phyloP scores from a whole-genome alignment of 2,329 filamentous ascomycete genomes.

The Phyllosticta citrichinensis region DNA sequence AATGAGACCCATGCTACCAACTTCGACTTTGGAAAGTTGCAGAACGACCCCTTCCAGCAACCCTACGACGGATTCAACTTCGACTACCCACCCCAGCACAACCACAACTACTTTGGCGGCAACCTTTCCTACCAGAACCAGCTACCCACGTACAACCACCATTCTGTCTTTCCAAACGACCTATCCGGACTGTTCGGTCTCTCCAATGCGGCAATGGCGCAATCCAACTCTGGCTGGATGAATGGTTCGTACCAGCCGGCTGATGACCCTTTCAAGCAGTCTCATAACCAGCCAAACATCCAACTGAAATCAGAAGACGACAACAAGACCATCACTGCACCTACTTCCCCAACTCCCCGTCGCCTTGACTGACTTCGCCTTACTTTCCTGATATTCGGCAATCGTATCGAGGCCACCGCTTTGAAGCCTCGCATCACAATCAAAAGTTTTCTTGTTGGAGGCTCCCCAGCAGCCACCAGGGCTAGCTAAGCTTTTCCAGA shows the following conservation, averaged over 20 bases:
- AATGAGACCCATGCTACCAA: not conserved
- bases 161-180: not conserved
- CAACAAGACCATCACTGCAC: not conserved
- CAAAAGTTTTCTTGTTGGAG: not conserved
- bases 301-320: not conserved
- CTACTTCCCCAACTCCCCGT: not conserved
- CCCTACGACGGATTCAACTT: not conserved
- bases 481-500: not conserved
- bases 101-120: not conserved
- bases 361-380: not conserved
- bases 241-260: not conserved
- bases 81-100: not conserved
- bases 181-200: not conserved
- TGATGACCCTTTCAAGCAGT: not conserved
- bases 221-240: not conserved
- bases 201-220: not conserved
- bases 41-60: constrained; percentile 18
- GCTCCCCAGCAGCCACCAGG: not conserved
- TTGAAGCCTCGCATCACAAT: not conserved
- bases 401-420: not conserved
- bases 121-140: not conserved
- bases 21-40: constrained; percentile 15
- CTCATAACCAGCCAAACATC: not conserved
- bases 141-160: not conserved
- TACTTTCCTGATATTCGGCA: not conserved